Evolutionary conservation across 2,329 filamentous ascomycete genomes (phyloP), one percentile per base, ranked within the genome.

Genomic region (Xylaria hypoxylon): DNA sequence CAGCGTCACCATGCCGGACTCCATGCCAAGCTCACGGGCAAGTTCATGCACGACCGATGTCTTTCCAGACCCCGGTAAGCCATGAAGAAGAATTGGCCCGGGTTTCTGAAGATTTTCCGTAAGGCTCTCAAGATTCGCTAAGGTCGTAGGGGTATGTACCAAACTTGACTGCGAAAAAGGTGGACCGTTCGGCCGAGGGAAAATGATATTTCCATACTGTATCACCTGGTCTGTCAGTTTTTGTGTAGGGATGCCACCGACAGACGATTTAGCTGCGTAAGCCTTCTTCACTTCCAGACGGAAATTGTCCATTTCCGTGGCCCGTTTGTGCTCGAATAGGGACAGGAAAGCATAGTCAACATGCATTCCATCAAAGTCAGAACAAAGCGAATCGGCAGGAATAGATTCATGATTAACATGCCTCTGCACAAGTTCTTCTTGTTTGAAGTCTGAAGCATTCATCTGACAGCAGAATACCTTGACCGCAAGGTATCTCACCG

Each of bases 11-110:
- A 99, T 94, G 65, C 87, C 88, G 5, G 90, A 87, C 24, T 92
- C 87, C 79, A 93, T 93, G 68, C 92, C 92, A 62, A 98, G 87
- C 71, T 91, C 87, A 73, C 87, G 88, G 26, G 95, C 94, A 67
- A 95, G 86, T 77, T 97, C 91, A 70, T 93, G 91, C 15, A 96
- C 88, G 22, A 97, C 80, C 0, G 92, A 89, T 0, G 96, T 97
- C 82, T 99, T 99, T 57, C 96, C 96, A 35, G 92, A 92, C 22
- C 96, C 95, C 7, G 95, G 88, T 15, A 92, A 83, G 1, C 96
- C 96, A 69, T 93, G 88, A 4, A 99, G 84, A 22, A 99, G 83
- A 40, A 97, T 84, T 0, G 96, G 93, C 0, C 89, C 88, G 0
- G 87, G 77, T 3, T 84, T 83, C 50, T 91, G 89, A 33, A 99